Evolutionary conservation across 1,139 yeast genomes (phyloP), one percentile per base, ranked within the genome.

Genomic region (Diutina scorzettiae): DNA sequence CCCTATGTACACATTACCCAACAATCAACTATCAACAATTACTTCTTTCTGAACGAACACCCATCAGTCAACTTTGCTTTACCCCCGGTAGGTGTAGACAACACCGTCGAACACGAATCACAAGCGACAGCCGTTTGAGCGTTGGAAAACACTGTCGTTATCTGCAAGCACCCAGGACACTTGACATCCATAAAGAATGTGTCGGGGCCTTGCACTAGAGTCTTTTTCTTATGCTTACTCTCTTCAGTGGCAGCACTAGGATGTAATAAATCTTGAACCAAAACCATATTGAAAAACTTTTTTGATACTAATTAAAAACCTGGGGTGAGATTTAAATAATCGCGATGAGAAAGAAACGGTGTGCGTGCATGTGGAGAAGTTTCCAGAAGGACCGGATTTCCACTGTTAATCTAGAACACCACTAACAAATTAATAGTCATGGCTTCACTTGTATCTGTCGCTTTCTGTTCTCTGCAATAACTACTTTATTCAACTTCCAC

Each of bases 81-180:
- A 78, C 98, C 98, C 78, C 98, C 98, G 55, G 97, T 86, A 65
- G 98, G 98, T 66, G 93, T 84, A 75, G 97, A 89, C 64, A 91
- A 84, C 54, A 91, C 96, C 56, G 96, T 89, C 59, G 97, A 83
- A 74, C 98, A 91, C 53, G 94, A 80, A 64, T 93, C 97, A 78
- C 98, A 91, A 65, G 96, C 83, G 66, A 91, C 97, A 59, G 96
- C 97, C 58, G 97, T 91, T 78, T 91, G 98, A 53, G 98, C 97
- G 74, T 91, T 98, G 56, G 97, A 89, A 83, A 91, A 91, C 58
- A 91, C 96, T 56, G 97, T 91, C 71, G 98, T 87, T 76, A 91
- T 91, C 81, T 82, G 83, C 69, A 91, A 79, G 76, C 98, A 91
- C 60, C 98, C 97, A 71, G 95, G 97, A 75, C 97, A 91, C 74